Conservation (phyloP, 352 stramenopile species). For the Pseudoperonospora humuli region DNA sequence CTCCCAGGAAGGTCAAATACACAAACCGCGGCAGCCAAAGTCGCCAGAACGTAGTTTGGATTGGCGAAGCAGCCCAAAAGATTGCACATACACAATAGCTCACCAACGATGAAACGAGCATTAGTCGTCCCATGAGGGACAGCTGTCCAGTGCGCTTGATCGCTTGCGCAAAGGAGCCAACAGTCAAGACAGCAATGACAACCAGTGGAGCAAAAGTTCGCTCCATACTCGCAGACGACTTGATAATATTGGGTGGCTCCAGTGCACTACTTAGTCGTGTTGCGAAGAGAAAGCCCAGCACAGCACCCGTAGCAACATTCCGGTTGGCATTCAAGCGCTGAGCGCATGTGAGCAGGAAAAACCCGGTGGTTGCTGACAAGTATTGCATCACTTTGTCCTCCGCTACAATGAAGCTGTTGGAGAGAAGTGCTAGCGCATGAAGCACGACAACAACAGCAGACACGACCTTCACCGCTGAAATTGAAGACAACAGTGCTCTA, state of each 20-base stretch:
- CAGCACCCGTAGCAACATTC: slow-evolving; percentile 14
- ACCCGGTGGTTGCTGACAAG: slow-evolving; percentile 41
- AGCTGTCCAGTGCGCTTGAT: slow-evolving; percentile 7
- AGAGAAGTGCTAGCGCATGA: slow-evolving; percentile 58
- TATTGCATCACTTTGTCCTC: slow-evolving; percentile 69
- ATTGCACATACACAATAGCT: slow-evolving; percentile 29
- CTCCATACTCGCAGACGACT: slow-evolving; percentile 26
- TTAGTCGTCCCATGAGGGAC: slow-evolving; percentile 5
- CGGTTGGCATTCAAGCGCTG: slow-evolving; percentile 10
- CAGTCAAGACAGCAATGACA: slow-evolving; percentile 13
- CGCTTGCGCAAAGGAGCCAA: slow-evolving; percentile 8
- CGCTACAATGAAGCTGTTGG: slow-evolving; percentile 84
- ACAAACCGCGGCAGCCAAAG: slow-evolving; percentile 56
- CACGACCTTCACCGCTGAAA: slow-evolving; percentile 19
- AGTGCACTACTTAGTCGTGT: slow-evolving; percentile 38
- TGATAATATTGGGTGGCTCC: slow-evolving; percentile 67
- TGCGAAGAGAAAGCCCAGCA: slow-evolving; percentile 33
- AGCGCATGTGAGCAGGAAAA: slow-evolving; percentile 31
- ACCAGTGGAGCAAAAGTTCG: slow-evolving; percentile 33
- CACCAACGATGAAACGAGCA: slow-evolving; percentile 16
- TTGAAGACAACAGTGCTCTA: slow-evolving; percentile 1
- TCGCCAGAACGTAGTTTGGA: slow-evolving; percentile 26
- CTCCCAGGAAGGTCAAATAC: slow-evolving; percentile 32
- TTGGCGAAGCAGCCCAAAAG: slow-evolving; percentile 46
- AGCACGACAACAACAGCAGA: slow-evolving; percentile 42